Percentiles rank a stretch among this genome's conserved stretches.
Conservation (phyloP, 108 stramenopile species). For the Skeletonema potamos region DNA sequence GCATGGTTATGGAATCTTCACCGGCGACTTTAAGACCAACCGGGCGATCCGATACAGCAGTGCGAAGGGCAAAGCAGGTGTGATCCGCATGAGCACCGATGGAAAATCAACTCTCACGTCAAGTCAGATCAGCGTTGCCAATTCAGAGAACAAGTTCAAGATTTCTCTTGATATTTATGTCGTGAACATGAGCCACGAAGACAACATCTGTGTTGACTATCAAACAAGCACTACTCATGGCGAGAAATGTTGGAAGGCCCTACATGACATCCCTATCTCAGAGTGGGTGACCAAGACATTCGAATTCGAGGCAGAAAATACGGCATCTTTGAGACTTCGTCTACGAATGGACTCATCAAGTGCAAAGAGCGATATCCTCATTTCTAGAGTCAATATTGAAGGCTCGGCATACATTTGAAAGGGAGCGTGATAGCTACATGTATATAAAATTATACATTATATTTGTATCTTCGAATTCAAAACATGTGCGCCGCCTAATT, state of each 20-base stretch:
- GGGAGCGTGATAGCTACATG: neutral
- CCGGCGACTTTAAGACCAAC: neutral
- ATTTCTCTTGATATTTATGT: neutral
- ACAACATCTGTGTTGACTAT: slow-evolving; percentile 1
- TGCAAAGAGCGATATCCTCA: neutral
- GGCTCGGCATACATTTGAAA: neutral
- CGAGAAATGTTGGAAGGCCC: neutral
- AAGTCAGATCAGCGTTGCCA: neutral
- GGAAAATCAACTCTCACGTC: neutral
- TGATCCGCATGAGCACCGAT: neutral
- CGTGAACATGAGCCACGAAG: neutral
- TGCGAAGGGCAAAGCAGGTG: neutral
- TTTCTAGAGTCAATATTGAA: neutral
- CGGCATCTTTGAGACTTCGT: neutral
- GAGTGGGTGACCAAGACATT: neutral
- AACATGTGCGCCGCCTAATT: too few relatives aligned
- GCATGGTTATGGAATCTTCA: neutral
- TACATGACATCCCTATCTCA: neutral
- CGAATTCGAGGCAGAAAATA: neutral
- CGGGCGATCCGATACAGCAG: neutral
- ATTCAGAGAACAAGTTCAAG: neutral
- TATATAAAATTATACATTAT: too few relatives aligned
- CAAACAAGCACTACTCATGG: neutral
- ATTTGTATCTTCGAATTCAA: too few relatives aligned
- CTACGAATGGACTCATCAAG: neutral